Evolutionary conservation across 2,329 filamentous ascomycete species (phyloP), one percentile per base, ranked within the genome.

Genomic region (Cladosporium sp.): DNA sequence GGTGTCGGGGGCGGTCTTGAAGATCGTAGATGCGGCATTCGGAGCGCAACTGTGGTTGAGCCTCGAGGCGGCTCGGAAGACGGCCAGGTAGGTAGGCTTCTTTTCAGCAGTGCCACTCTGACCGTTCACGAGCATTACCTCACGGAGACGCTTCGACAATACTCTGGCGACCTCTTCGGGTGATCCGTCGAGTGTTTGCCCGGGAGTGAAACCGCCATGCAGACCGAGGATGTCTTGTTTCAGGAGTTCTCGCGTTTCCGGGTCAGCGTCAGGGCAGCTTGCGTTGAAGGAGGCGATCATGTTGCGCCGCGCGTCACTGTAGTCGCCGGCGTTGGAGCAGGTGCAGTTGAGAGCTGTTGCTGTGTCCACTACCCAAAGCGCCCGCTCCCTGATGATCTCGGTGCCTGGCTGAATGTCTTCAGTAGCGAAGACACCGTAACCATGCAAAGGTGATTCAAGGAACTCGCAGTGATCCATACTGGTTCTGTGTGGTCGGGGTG

Each of bases 1-100:
- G 1, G 28, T 9, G 3, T 32, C 40, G 17, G 24, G 28, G 2
- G 15, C 22, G 12, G 19, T 3, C n/a, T 3, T 34, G 40, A 15
- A 34, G 3, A 20, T 24, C n/a, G 42, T 19, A 10, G 40, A 28
- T 32, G 25, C 40, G 13, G 52, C 52, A 9, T 55, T 55, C 0
- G 52, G 52, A 6, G 39, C 32, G 12, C 52, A 55, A 7, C 39
- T 45, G 40, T 55, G 52, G n/a, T 55, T 55, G 28, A 55, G 32
- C 6, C 52, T 28, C 15, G 52, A 45, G n/a, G 28, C n/a, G 19
- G 22, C 40, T 24, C 25, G 24, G 52, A 45, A 55, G 6, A 55
- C 39, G 4, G 40, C 52, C 12, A 22, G 28, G 2, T 28, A 37
- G 4, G 36, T 22, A 4, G 13, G 3, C 19, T 24, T 7, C 2